phyloP scores from a whole-genome alignment of 768 basidiomycete species.

The Lentinula guzmanii region DNA sequence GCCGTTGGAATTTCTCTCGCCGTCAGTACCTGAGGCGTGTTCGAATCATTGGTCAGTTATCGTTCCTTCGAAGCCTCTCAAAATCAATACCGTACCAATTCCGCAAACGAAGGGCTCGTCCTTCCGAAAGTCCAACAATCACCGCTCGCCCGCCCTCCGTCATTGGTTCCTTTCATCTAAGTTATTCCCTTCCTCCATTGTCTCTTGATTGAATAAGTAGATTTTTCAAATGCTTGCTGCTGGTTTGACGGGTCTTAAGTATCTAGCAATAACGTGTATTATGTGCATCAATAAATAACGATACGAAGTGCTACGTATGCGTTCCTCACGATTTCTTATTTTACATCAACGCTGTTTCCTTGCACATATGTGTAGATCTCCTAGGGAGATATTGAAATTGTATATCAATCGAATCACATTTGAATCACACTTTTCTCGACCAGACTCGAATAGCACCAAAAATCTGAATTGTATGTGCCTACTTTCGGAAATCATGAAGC shows the following conservation, averaged over 20 bases:
- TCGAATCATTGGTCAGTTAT: background rate
- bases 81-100: constrained; percentile 21
- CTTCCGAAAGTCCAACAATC: constrained; percentile 22
- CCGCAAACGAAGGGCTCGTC: constrained; percentile 12
- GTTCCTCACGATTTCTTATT: background rate
- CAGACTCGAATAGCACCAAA: too few species aligned
- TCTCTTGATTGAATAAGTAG: constrained; percentile 14
- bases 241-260: background rate
- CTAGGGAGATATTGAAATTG: background rate
- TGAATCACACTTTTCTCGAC: too few species aligned
- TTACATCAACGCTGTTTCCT: background rate
- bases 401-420: too few species aligned
- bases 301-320: background rate
- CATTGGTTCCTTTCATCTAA: constrained; percentile 53
- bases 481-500: constrained; percentile 60
- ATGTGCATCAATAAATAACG: background rate
- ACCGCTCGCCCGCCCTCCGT: constrained; percentile 35
- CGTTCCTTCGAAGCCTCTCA: background rate
- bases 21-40: background rate
- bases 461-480: background rate
- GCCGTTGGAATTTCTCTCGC: background rate
- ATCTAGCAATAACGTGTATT: background rate
- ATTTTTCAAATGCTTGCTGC: background rate
- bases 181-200: constrained; percentile 37
- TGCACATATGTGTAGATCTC: background rate